Percentiles rank a stretch among this genome's conserved stretches.
phyloP scores from a whole-genome alignment of 2,329 filamentous ascomycete genomes.

The Talaromyces islandicus region DNA sequence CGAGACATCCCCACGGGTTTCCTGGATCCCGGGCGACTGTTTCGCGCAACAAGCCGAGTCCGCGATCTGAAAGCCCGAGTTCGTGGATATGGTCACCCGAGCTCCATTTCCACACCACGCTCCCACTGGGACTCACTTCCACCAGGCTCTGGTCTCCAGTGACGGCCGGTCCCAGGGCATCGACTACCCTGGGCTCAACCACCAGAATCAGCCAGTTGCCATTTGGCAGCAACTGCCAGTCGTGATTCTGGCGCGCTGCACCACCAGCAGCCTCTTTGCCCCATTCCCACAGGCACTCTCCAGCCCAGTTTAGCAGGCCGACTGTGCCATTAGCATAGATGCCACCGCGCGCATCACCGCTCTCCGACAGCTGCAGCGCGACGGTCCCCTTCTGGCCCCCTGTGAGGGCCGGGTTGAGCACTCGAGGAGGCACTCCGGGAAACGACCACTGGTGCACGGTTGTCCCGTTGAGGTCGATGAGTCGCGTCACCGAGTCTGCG shows the following conservation, averaged over 20 bases:
- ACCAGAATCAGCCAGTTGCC: not conserved
- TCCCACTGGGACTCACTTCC: not conserved
- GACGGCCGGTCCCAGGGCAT: not conserved
- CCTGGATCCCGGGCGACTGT: not conserved
- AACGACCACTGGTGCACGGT: not conserved
- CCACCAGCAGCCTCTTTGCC: not conserved
- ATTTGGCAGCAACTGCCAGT: conserved; percentile 1
- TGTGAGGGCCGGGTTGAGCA: not conserved
- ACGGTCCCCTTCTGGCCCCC: not conserved
- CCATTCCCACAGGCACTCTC: not conserved
- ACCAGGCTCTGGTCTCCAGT: not conserved
- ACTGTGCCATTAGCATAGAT: not conserved
- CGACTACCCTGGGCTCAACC: not conserved
- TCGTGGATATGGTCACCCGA: not conserved
- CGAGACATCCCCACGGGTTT: not conserved
- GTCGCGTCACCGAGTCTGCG: not conserved
- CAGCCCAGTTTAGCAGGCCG: not conserved
- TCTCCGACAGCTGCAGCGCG: not conserved
- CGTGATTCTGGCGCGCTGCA: not conserved
- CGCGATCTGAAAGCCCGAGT: not conserved
- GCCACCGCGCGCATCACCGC: not conserved
- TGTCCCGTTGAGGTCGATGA: conserved; percentile 1
- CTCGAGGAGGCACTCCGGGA: not conserved
- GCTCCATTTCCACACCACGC: not conserved
- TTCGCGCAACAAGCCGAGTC: not conserved